Base-by-base conservation (phyloP, 2,329 filamentous ascomycete genomes). In the Colletotrichum simmondsii region DNA sequence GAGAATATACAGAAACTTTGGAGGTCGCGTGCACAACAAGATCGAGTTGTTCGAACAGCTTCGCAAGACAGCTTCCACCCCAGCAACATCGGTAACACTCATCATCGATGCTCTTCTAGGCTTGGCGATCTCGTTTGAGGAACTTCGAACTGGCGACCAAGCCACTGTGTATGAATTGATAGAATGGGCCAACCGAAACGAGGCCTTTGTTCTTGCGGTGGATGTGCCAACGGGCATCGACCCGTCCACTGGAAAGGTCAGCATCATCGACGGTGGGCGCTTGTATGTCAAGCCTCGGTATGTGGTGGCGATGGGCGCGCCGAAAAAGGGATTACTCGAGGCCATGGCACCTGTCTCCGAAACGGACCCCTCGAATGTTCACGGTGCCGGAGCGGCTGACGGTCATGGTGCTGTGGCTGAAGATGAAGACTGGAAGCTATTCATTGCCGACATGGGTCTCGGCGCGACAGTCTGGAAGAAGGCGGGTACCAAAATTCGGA, bases 211-310 rank as follows among this genome's bases (percentile, higher is more conserved):
- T 3, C 85, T 99, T 24, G 94, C 95, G 0, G 90, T 99, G n/a
- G 96, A 98, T 80, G 91, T 97, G 6, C 97, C 97, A 0, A 96
- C 94, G 0, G 97, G 97, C 5, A 91, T 98, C 62, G 95, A 96
- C 75, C 94, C 94, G 3, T 91, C 92, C 0, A 92, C 91, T 52
- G 95, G 95, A 78, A 89, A 89, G 79, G 87, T 90, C 19, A 89
- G 87, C 69, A 84, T 90, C 63, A 89, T 90, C 54, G 95, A 98
- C 79, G 94, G 94, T 3, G 90, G 92, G 65, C 91, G 92, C 52
- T 86, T 98, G 3, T 95, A 95, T 76, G 90, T 98, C 62, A 91
- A 93, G 73, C 92, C 95, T 0, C 93, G 94, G 67, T 95, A 93
- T 74, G 92, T 98, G 28, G 92, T 98, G 4, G 92, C 94, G 35